Percentiles rank a stretch among this genome's conserved stretches.
These are phyloP conservation scores for Coemansia sp. DNA, from an alignment of 371 early-diverging fungal genomes.

Conservation along the genomic window DNA sequence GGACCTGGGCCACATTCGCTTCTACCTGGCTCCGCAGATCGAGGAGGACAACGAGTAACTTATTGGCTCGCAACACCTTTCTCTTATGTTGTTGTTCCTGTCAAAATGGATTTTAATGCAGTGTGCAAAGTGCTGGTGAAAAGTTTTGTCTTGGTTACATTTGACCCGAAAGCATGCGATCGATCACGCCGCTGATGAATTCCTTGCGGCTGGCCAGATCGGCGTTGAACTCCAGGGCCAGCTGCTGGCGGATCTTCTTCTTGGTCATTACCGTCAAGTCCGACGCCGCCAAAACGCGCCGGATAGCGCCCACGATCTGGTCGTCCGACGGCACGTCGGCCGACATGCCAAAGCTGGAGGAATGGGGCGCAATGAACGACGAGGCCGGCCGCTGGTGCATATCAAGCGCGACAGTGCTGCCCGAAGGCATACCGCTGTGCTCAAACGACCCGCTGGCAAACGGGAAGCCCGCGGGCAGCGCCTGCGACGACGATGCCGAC, in stretches of 20 bases:
- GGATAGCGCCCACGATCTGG: constrained; percentile 73
- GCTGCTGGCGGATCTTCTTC: constrained; percentile 66
- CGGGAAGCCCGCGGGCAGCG: constrained; percentile 53
- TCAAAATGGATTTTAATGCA: not conserved
- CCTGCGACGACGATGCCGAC: constrained; percentile 88
- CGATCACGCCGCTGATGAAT: constrained; percentile 78
- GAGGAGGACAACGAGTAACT: constrained; percentile 53
- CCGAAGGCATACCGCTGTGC: too few species aligned
- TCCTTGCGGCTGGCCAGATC: constrained; percentile 68
- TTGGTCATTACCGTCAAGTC: constrained; percentile 76
- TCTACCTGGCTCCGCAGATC: constrained; percentile 80
- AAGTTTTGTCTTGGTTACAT: constrained; percentile 10
- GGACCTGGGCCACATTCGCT: constrained; percentile 90
- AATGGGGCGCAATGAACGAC: constrained; percentile 2
- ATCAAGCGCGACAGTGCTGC: constrained; percentile 2
- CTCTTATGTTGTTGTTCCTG: not conserved
- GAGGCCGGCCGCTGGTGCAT: constrained; percentile 15
- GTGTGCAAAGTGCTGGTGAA: not conserved
- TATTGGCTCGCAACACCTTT: not conserved
- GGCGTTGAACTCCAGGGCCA: constrained; percentile 55
- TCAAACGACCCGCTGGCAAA: constrained; percentile 13
- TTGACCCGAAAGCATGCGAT: constrained; percentile 42
- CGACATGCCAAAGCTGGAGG: not conserved
- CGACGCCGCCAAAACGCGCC: constrained; percentile 73
- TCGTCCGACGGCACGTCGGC: constrained; percentile 67